These are phyloP conservation scores for Carex scoparia DNA, from an alignment of 176 grass and related monocot genomes.

Conservation along the genomic window DNA sequence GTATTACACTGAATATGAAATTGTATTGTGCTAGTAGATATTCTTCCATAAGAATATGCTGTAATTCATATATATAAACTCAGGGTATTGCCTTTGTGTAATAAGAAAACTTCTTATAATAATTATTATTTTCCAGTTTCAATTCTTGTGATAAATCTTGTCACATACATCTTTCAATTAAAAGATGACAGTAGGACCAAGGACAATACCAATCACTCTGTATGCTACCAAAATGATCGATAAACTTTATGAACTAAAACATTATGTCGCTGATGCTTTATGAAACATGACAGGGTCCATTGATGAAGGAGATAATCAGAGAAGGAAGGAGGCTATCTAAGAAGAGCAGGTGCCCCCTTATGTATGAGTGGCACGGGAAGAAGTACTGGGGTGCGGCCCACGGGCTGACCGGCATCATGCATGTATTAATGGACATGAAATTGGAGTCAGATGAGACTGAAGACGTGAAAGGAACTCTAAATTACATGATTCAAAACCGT, in stretches of 20 bases:
- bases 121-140: too few relatives aligned
- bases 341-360: constrained; percentile 52
- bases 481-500: constrained; percentile 71
- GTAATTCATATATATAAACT: too few relatives aligned
- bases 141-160: too few relatives aligned
- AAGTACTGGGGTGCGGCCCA: constrained; percentile 89
- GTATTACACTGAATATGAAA: too few relatives aligned
- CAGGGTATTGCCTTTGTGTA: too few relatives aligned
- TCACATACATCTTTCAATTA: neutral
- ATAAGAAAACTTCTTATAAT: too few relatives aligned
- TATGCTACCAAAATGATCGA: neutral
- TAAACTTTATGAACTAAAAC: neutral
- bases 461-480: constrained; percentile 68
- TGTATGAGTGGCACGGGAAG: constrained; percentile 85
- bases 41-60: too few relatives aligned
- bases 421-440: constrained; percentile 67
- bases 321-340: constrained; percentile 62
- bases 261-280: neutral
- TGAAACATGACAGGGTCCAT: constrained; percentile 34
- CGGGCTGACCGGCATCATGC: constrained; percentile 84
- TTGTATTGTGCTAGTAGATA: too few relatives aligned
- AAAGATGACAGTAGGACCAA: neutral
- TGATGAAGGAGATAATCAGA: constrained; percentile 58
- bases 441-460: constrained; percentile 47
- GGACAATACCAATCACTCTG: neutral